Percentiles rank a stretch among this genome's conserved stretches.
Evolutionary conservation across 169 alveolate species (phyloP).

Genomic region (Plasmodium malariae): DNA sequence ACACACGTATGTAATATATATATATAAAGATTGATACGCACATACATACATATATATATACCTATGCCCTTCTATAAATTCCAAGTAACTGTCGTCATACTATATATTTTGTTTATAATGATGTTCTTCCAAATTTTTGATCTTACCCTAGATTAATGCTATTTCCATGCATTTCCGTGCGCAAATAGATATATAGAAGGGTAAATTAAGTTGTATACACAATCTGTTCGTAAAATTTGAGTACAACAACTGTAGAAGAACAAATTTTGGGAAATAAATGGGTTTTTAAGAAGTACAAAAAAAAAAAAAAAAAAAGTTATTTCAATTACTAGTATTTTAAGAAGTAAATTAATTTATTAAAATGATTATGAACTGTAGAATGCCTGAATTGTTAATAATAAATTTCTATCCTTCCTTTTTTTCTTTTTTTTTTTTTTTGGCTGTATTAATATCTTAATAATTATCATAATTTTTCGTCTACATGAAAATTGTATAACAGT

Average conservation of each 20-base stretch:
- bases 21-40: too few relatives aligned
- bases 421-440: slow-evolving; percentile 23
- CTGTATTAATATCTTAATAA: background rate
- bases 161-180: slow-evolving; percentile 54
- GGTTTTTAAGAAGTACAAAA: too few relatives aligned
- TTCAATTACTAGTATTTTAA: background rate
- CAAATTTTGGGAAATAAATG: too few relatives aligned
- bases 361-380: background rate
- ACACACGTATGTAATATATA: too few relatives aligned
- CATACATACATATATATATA: too few relatives aligned
- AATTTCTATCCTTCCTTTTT: background rate
- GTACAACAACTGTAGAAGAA: too few relatives aligned
- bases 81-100: background rate
- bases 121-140: background rate
- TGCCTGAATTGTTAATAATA: slow-evolving; percentile 30
- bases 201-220: background rate
- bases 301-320: too few relatives aligned
- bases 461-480: slow-evolving; percentile 1
- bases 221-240: too few relatives aligned
- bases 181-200: background rate
- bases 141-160: background rate
- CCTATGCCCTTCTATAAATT: too few relatives aligned
- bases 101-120: slow-evolving; percentile 1
- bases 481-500: too few relatives aligned
- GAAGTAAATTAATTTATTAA: background rate